Evolutionary conservation across 495 filamentous ascomycete species (phyloP).

Genomic region (Podospora appendiculata): DNA sequence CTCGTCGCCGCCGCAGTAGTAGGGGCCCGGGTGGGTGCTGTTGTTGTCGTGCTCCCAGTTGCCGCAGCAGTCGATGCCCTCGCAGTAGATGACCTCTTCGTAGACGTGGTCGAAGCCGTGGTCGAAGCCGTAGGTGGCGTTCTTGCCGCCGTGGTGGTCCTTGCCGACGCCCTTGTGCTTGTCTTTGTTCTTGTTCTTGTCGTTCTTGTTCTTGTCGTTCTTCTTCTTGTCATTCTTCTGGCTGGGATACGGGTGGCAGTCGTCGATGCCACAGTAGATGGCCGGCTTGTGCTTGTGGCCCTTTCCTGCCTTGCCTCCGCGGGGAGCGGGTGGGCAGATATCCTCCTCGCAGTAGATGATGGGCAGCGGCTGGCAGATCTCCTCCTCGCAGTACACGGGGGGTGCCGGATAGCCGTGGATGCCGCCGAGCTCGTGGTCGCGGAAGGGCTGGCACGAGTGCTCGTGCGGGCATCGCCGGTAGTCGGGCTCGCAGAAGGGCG

Average conservation of each 20-base stretch:
- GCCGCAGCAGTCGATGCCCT: not conserved
- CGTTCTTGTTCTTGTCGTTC: not conserved
- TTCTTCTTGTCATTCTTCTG: not conserved
- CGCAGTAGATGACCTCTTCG: not conserved
- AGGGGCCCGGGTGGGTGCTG: not conserved
- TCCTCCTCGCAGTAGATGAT: too few species aligned
- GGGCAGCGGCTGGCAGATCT: too few species aligned
- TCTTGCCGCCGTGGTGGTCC: not conserved
- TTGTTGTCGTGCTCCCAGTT: not conserved
- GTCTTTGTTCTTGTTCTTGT: not conserved
- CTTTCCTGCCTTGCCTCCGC: not conserved
- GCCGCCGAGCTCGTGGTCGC: not conserved
- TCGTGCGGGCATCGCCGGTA: conserved; percentile 2
- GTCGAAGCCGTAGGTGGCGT: not conserved
- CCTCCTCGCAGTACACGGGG: not conserved
- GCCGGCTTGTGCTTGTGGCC: not conserved
- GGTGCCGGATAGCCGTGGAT: not conserved
- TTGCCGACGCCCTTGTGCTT: not conserved
- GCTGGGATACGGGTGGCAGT: too few species aligned
- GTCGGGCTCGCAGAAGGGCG: conserved; percentile 7
- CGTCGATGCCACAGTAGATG: too few species aligned
- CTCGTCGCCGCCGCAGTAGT: not conserved
- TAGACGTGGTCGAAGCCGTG: not conserved
- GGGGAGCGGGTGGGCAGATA: not conserved
- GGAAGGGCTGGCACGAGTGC: conserved; percentile 9